Evolutionary conservation across 331 rosid genomes (phyloP).

Genomic region (Rhamnella rubrinervis): DNA sequence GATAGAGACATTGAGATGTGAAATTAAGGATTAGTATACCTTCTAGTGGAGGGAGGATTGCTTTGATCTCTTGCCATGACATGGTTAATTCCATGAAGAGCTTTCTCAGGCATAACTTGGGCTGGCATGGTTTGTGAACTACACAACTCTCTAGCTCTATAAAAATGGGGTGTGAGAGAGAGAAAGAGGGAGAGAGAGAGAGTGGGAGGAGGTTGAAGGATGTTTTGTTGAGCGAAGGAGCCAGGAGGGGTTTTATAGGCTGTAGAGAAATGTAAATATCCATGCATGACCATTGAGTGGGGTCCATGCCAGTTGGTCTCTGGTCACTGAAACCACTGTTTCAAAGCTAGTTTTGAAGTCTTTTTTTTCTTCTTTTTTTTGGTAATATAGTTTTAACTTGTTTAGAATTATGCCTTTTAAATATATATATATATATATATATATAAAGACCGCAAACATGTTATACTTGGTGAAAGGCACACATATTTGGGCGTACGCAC

Average conservation of each 20-base stretch:
- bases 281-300: slow-evolving; percentile 14
- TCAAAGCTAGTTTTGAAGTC: background rate
- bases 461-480: too few relatives aligned
- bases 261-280: background rate
- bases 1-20: too few relatives aligned
- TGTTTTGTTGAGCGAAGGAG: slow-evolving; percentile 9
- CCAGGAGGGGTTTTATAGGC: slow-evolving; percentile 16
- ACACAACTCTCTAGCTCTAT: too few relatives aligned
- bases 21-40: slow-evolving; percentile 32
- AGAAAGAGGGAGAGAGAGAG: slow-evolving; percentile 8
- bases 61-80: slow-evolving; percentile 34
- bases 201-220: background rate
- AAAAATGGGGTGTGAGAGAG: background rate
- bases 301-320: slow-evolving; percentile 14
- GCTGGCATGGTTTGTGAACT: slow-evolving; percentile 50
- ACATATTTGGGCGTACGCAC: too few relatives aligned
- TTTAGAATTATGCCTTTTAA: too few relatives aligned
- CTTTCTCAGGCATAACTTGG: slow-evolving; percentile 55
- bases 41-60: slow-evolving; percentile 39
- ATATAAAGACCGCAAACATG: too few relatives aligned
- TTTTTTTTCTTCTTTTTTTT: background rate
- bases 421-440: too few relatives aligned
- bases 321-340: background rate
- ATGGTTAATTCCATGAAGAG: slow-evolving; percentile 45
- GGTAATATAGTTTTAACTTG: background rate